Evolutionary conservation across 2,329 filamentous ascomycete species (phyloP).

Genomic region (Microdochium bolleyi): DNA sequence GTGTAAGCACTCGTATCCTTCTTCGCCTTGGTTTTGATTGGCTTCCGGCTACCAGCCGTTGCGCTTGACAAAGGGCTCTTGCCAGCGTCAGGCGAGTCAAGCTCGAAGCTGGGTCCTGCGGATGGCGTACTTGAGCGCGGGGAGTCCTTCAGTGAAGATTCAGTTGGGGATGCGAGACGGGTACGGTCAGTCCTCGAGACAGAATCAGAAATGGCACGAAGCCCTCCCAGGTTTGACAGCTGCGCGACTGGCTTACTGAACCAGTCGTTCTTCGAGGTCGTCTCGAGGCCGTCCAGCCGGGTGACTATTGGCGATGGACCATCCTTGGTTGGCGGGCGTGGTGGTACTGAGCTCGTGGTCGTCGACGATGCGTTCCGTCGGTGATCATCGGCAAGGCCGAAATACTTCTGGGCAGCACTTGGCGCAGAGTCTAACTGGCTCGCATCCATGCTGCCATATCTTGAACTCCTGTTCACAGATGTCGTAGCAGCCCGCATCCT

Average conservation of each 20-base stretch:
- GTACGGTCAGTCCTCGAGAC: conserved; percentile 44
- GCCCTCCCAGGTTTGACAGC: conserved; percentile 49
- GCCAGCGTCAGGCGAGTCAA: conserved; percentile 63
- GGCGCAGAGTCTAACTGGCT: conserved; percentile 47
- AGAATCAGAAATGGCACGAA: conserved; percentile 80
- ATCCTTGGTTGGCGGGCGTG: conserved; percentile 45
- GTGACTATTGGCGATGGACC: conserved; percentile 49
- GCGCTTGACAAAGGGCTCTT: conserved; percentile 44
- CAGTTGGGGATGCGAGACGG: conserved; percentile 40
- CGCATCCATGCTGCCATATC: conserved; percentile 73
- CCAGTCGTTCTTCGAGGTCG: conserved; percentile 38
- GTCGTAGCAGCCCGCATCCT: conserved; percentile 57
- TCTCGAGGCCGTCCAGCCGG: conserved; percentile 37
- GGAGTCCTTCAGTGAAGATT: conserved; percentile 43
- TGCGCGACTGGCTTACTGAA: conserved; percentile 44
- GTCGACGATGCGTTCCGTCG: conserved; percentile 54
- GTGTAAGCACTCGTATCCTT: conserved; percentile 94
- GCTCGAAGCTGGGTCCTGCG: conserved; percentile 62
- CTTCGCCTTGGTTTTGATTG: conserved; percentile 61
- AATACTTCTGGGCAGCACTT: conserved; percentile 63
- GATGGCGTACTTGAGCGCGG: conserved; percentile 65
- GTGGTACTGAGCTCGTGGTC: conserved; percentile 46
- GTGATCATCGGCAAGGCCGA: conserved; percentile 44
- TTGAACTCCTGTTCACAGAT: conserved; percentile 61
- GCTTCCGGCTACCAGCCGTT: conserved; percentile 39